phyloP scores from a whole-genome alignment of 2,329 filamentous ascomycete species.

The Fusarium sp. region DNA sequence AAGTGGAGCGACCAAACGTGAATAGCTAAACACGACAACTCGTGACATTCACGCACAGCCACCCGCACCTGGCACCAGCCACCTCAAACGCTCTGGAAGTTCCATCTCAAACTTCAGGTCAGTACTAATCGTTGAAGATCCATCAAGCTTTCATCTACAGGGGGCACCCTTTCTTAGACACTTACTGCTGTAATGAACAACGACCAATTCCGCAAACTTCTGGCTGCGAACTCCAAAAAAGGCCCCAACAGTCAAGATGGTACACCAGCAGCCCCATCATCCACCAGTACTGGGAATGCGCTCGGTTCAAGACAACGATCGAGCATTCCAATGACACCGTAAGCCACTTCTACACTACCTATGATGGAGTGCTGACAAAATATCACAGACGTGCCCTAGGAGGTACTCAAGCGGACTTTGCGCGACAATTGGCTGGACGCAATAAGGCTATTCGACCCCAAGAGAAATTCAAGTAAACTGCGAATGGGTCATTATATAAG shows the following conservation, averaged over 20 bases:
- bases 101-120: neutral
- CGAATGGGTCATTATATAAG: no score
- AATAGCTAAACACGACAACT: conserved; percentile 54
- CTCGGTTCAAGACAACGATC: conserved; percentile 83
- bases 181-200: conserved; percentile 81
- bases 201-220: conserved; percentile 87
- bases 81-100: conserved; percentile 26
- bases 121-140: neutral
- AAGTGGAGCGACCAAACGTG: conserved; percentile 50
- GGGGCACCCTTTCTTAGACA: neutral
- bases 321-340: conserved; percentile 96
- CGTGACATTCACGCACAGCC: conserved; percentile 50
- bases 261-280: conserved; percentile 53
- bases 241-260: conserved; percentile 58
- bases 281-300: conserved; percentile 55
- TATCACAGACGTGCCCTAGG: conserved; percentile 71
- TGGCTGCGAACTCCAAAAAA: conserved; percentile 65
- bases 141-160: neutral
- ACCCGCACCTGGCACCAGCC: conserved; percentile 36
- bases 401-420: conserved; percentile 75
- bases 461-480: no score
- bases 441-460: conserved; percentile 66
- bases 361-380: conserved; percentile 39
- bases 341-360: conserved; percentile 52
- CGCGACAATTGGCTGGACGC: conserved; percentile 84